phyloP scores from a whole-genome alignment of 129 eudicot genomes.

The Oenanthe sinensis region DNA sequence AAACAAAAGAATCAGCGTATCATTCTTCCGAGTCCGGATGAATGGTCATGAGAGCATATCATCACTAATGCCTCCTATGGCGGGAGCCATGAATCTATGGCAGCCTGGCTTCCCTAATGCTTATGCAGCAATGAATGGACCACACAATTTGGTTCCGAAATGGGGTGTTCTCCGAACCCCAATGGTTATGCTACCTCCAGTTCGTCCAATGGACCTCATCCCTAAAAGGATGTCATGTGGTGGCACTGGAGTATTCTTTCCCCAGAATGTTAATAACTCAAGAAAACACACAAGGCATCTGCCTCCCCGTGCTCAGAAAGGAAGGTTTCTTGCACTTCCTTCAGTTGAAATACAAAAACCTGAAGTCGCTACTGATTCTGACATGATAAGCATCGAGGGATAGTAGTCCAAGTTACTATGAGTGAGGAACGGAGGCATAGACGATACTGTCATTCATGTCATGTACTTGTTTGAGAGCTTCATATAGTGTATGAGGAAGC shows the following conservation, averaged over 20 bases:
- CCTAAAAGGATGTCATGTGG: slow-evolving; percentile 58
- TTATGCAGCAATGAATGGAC: slow-evolving; percentile 29
- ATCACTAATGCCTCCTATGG: slow-evolving; percentile 26
- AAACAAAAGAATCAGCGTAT: slow-evolving; percentile 59
- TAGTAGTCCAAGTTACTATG: slow-evolving; percentile 7
- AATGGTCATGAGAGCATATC: slow-evolving; percentile 22
- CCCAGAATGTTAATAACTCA: slow-evolving; percentile 53
- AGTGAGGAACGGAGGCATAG: slow-evolving; percentile 8
- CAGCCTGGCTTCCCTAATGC: slow-evolving; percentile 59
- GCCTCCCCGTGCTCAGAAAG: slow-evolving; percentile 89
- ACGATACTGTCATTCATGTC: slow-evolving; percentile 2
- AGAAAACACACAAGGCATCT: slow-evolving; percentile 57
- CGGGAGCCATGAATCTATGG: slow-evolving; percentile 65
- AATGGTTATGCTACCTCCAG: slow-evolving; percentile 61
- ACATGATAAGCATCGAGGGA: slow-evolving; percentile 28
- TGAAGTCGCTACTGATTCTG: slow-evolving; percentile 42
- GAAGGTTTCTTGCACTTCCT: slow-evolving; percentile 61
- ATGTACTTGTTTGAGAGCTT: slow-evolving; percentile 16
- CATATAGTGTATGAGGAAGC: slow-evolving; percentile 36
- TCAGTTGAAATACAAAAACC: slow-evolving; percentile 31
- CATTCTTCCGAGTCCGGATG: slow-evolving; percentile 64
- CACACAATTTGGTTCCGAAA: slow-evolving; percentile 44
- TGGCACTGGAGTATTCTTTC: slow-evolving; percentile 95
- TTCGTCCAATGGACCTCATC: slow-evolving; percentile 53
- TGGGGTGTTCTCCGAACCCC: slow-evolving; percentile 71